These are phyloP conservation scores for Sugiyamaella smithiae DNA, from an alignment of 805 yeast species.

Conservation along the genomic window DNA sequence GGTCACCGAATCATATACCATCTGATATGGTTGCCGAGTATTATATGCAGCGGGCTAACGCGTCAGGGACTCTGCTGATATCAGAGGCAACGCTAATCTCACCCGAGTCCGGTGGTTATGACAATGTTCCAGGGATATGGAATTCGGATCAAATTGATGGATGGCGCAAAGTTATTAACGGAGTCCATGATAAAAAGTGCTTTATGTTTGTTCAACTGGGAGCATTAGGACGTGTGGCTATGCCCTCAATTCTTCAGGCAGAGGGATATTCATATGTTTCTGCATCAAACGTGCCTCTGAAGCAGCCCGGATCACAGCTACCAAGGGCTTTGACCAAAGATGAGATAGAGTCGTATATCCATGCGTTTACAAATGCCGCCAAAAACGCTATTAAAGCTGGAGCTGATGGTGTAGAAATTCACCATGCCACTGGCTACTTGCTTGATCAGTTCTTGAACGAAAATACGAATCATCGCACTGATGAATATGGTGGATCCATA, in stretches of 20 bases:
- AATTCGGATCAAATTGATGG: conserved; percentile 31
- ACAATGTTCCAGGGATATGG: conserved; percentile 31
- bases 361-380: conserved; percentile 48
- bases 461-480: conserved; percentile 49
- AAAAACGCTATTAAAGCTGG: conserved; percentile 50
- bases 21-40: conserved; percentile 47
- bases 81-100: conserved; percentile 56
- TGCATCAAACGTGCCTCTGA: conserved; percentile 8
- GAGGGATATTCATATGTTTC: conserved; percentile 10
- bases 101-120: conserved; percentile 37
- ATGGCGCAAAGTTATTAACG: conserved; percentile 42
- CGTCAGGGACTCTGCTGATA: conserved; percentile 55
- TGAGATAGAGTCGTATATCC: conserved; percentile 42
- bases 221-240: conserved; percentile 39
- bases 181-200: conserved; percentile 44
- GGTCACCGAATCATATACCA: conserved; percentile 40
- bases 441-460: conserved; percentile 45
- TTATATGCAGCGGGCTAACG: conserved; percentile 53
- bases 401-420: conserved; percentile 63
- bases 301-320: background rate
- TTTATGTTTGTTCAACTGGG: conserved; percentile 44
- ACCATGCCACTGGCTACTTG: conserved; percentile 61
- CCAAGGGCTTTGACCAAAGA: conserved; percentile 43
- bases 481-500: conserved; percentile 57
- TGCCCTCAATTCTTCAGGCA: background rate